Base-by-base conservation (phyloP, 129 eudicot genomes). In the Arctium lappa region DNA sequence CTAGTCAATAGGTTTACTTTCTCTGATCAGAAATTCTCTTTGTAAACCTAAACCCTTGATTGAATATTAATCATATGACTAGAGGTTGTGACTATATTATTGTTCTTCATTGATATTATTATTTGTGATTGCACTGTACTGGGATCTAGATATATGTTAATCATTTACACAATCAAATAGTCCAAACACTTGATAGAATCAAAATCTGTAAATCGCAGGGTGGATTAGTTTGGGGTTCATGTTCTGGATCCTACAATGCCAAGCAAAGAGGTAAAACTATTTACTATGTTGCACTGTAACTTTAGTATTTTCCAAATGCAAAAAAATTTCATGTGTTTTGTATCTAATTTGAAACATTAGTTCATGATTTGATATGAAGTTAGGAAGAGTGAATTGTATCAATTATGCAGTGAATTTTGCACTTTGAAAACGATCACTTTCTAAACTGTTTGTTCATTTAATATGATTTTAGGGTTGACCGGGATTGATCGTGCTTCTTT, bases 151-250 rank as follows among this genome's bases (percentile, higher is more conserved):
- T n/a, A n/a, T 22, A 37, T 37, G 40, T 53, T 13, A 27, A 33
- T 38, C 40, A 30, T 40, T 34, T 37, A 13, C 27, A 22, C 27
- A 22, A 22, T 22, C 27, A 22, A 22, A 22, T 22, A 22, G 3
- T 48, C 37, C 40, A 40, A 79, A 38, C n/a, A 2, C 38, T 72
- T 81, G 60, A 87, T 0, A 22, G 4, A 78, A 56, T 44, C 39
- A 40, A 46, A 76, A 32, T 36, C 33, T 5, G 9, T 46, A 22
- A 7, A 29, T 32, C 71, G 83, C 87, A 93, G 97, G 95, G 90
- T 65, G 97, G 97, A 68, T 65, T 85, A 2, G 69, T 93, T 9
- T 93, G 97, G 97, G 97, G 97, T 9, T 71, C 80, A 3, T 93
- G 95, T 79, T 12, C 79, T 32, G 92, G 91, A 38, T 86, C 92